A percentile compares a stretch with the other conserved stretches of the same genome.
Conservation (phyloP, 108 stramenopile genomes). For the Nannochloropsis gaditana region DNA sequence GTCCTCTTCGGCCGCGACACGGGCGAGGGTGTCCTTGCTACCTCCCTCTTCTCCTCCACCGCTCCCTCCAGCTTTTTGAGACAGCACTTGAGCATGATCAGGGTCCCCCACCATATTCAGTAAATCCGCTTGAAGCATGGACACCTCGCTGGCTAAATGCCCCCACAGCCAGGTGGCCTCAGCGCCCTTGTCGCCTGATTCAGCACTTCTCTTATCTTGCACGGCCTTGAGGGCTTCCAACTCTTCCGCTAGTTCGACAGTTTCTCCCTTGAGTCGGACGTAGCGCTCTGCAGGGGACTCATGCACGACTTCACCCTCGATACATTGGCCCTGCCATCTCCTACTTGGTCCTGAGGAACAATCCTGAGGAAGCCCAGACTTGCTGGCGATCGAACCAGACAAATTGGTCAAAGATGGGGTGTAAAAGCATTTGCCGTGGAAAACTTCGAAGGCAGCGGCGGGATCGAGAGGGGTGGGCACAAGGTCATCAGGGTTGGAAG, state of each 20-base stretch:
- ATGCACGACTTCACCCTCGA: background rate
- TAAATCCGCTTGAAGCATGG: background rate
- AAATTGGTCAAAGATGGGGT: background rate
- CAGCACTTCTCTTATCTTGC: background rate
- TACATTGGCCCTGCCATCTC: background rate
- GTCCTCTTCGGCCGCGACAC: background rate
- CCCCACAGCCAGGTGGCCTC: background rate
- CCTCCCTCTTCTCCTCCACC: background rate
- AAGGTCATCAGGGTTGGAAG: background rate
- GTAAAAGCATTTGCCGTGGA: constrained; percentile 14
- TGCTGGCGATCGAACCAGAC: background rate
- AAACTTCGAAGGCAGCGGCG: background rate
- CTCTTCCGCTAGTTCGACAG: background rate
- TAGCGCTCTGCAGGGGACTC: constrained; percentile 1
- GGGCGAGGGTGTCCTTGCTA: background rate
- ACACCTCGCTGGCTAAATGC: constrained; percentile 6
- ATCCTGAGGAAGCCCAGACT: background rate
- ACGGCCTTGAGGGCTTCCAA: background rate
- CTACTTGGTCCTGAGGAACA: background rate
- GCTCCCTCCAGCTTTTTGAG: background rate
- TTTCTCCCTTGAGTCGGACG: background rate
- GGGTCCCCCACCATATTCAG: background rate
- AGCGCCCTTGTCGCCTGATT: background rate
- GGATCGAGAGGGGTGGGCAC: background rate
- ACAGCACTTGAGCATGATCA: background rate